These are phyloP conservation scores for Cystobasidiaceae sp. DNA, from an alignment of 1,284 basidiomycete genomes.

Conservation along the genomic window DNA sequence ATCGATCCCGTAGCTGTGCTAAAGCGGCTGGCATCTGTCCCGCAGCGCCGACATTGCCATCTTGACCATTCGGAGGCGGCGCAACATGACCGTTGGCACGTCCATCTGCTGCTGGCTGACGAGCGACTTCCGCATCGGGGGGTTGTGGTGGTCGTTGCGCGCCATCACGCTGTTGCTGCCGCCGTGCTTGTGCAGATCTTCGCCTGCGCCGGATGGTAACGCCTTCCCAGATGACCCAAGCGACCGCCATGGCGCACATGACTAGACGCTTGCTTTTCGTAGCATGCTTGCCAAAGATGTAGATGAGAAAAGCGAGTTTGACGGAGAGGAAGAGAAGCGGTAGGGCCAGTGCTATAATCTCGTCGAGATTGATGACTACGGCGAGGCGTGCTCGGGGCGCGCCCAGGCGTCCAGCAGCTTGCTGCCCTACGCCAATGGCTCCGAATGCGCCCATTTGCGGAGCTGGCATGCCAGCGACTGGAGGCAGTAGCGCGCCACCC, in stretches of 20 bases:
- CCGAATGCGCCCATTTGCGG: slow-evolving; percentile 7
- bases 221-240: slow-evolving; percentile 42
- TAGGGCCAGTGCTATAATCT: slow-evolving; percentile 37
- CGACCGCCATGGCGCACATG: slow-evolving; percentile 36
- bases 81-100: background rate
- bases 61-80: background rate
- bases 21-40: too few relatives aligned
- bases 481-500: background rate
- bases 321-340: slow-evolving; percentile 41
- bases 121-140: background rate
- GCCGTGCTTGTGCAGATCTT: slow-evolving; percentile 29
- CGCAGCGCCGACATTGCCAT: too few relatives aligned
- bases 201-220: slow-evolving; percentile 33
- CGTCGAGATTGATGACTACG: slow-evolving; percentile 43
- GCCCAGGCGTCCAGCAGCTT: slow-evolving; percentile 12
- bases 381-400: slow-evolving; percentile 24
- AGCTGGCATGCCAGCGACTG: background rate
- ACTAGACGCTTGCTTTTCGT: slow-evolving; percentile 35
- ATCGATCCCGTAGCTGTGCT: background rate
- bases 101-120: background rate
- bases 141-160: background rate
- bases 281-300: slow-evolving; percentile 43
- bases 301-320: slow-evolving; percentile 42
- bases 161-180: slow-evolving; percentile 24
- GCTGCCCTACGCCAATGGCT: slow-evolving; percentile 14